Base-by-base conservation (phyloP, 106 monocot species). In the Dendrobium nobile region DNA sequence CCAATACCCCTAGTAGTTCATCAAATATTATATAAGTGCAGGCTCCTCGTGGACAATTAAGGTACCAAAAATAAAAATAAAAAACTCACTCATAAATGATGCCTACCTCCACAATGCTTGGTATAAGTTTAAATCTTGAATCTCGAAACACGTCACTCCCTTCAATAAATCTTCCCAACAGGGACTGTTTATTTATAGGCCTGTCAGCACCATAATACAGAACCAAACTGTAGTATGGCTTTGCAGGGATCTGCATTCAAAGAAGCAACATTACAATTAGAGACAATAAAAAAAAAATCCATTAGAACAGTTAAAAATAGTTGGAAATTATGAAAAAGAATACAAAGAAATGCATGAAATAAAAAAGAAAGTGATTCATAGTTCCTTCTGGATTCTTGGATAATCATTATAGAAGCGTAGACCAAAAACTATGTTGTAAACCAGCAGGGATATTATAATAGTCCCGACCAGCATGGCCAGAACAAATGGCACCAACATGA, bases 91-190 rank as follows among this genome's bases (percentile, higher is more conserved):
- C 16, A 54, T 61, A 76, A 81, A 83, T 18, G 83, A 72, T 61
- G 47, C 56, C 65, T 83, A 98, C 98, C 95, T 98, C 89, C 37
- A 87, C 84, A 65, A 98, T 98, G 44, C 95, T 89, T 18, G 98
- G 98, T 78, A 98, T 95, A 84, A 98, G 92, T 87, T 98, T 98
- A 81, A 98, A 98, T 81, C 95, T 90, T 79, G 91, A 65, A 83
- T 98, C 92, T 72, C 95, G 92, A 79, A 92, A 98, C 47, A 81
- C 67, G 77, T 95, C 92, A 80, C 80, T 88, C 83, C 92, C 98
- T 82, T 98, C 82, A 64, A 95, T 75, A 88, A 98, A 98, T 67
- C 85, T 89, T 28, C 84, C 92, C 78, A 98, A 79, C 67, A 98
- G 86, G 22, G 98, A 98, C 19, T 89, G 88, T 83, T 95, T 94